Evolutionary conservation across 129 eudicot genomes (phyloP).

Genomic region (Logfia minima): DNA sequence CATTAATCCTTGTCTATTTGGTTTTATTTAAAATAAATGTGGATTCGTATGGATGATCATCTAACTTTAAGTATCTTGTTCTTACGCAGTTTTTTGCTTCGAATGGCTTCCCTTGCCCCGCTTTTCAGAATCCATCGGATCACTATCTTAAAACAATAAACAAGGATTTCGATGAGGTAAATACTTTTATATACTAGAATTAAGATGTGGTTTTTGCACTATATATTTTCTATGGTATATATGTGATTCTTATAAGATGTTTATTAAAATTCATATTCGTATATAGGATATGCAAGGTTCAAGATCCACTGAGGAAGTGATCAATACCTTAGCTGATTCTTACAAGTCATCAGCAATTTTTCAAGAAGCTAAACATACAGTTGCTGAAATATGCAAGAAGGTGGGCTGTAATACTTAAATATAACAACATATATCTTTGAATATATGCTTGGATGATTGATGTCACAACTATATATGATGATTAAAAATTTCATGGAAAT

Average conservation of each 20-base stretch:
- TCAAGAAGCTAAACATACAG: constrained; percentile 1
- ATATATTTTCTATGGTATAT: neutral
- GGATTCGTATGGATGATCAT: neutral
- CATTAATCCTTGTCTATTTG: neutral
- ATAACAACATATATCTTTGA: neutral
- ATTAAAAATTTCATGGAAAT: neutral
- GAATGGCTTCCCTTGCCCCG: constrained; percentile 46
- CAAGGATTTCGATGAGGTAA: constrained; percentile 43
- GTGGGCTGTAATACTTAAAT: neutral
- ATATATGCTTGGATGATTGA: neutral
- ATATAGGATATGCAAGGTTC: constrained; percentile 3
- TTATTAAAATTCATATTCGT: neutral
- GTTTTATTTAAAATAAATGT: neutral
- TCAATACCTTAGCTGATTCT: constrained; percentile 10
- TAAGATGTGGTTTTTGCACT: no score
- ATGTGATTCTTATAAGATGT: neutral
- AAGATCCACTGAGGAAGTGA: constrained; percentile 13
- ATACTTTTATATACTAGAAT: neutral
- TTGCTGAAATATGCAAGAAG: constrained; percentile 21
- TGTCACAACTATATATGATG: neutral
- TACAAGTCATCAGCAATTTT: constrained; percentile 23
- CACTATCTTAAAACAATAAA: constrained; percentile 39
- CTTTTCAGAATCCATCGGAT: constrained; percentile 41
- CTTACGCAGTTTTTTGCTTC: constrained; percentile 31
- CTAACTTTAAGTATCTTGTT: neutral